Evolutionary conservation across 805 yeast species (phyloP), one percentile per base, ranked within the genome.

Genomic region (Zygosaccharomyces gambellarensis): DNA sequence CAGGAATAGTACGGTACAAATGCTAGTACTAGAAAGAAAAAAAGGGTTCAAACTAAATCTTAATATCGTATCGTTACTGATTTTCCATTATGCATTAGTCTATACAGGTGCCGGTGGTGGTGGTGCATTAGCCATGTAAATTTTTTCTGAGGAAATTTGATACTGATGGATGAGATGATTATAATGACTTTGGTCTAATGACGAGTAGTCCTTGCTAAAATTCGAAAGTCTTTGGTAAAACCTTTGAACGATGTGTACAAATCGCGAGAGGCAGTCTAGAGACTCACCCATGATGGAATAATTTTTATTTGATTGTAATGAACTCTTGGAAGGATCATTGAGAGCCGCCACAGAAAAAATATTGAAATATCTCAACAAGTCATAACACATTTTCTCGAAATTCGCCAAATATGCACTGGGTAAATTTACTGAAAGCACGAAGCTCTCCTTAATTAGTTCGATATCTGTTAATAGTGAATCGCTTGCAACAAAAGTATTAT

Each of bases 401-500:
- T 59, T 54, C 0, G 63, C 42, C 1, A 71, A 46, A 29, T 68
- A 51, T 57, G 57, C 50, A 0, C 61, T 67, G 27, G 85, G 85
- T 56, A 87, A 78, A 29, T 80, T 76, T 22, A 75, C 73, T 17
- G 80, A 71, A 14, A 90, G 70, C 1, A 79, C 74, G 28, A 86
- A 63, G 46, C 85, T 78, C 43, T 78, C 81, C 45, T 74, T 76
- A 2, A 83, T 60, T 9, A 71, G 56, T 3, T 57, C 54, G 19
- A 81, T 62, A 6, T 78, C 55, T 4, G 66, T 60, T 4, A 72
- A 61, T 5, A 76, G 67, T 0, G 83, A 72, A n/a, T 73, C 73
- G 36, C 85, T 79, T 1, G 83, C 78, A 34, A 80, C 82, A 57
- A 77, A 80, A 0, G 83, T 77, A 47, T 77, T 74, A 36, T 77